Evolutionary conservation across 805 yeast species (phyloP).

Genomic region (Schwanniomyces vanrijiae): DNA sequence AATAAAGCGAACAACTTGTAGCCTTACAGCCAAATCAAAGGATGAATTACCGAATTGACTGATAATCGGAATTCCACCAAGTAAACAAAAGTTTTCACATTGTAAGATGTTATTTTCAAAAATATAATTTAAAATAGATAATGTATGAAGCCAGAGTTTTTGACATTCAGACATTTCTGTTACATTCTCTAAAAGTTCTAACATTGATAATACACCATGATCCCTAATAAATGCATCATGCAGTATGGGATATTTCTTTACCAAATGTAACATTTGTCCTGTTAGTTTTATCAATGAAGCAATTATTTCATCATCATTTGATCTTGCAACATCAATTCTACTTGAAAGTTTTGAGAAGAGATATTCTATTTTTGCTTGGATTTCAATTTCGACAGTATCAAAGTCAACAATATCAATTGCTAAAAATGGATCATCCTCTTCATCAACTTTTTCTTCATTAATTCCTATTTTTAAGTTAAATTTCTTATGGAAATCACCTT

Average conservation of each 20-base stretch:
- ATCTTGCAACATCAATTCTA: slow-evolving; percentile 29
- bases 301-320: slow-evolving; percentile 30
- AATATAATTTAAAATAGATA: slow-evolving; percentile 33
- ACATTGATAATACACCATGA: slow-evolving; percentile 39
- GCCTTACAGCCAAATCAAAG: slow-evolving; percentile 29
- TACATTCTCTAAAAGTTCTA: slow-evolving; percentile 38
- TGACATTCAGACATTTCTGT: slow-evolving; percentile 31
- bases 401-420: slow-evolving; percentile 37
- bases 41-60: slow-evolving; percentile 35
- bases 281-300: slow-evolving; percentile 33
- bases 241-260: slow-evolving; percentile 39
- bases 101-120: slow-evolving; percentile 29
- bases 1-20: slow-evolving; percentile 38
- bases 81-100: slow-evolving; percentile 41
- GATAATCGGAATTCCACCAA: slow-evolving; percentile 44
- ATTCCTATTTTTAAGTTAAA: neutral
- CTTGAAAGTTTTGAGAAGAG: slow-evolving; percentile 30
- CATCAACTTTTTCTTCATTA: slow-evolving; percentile 11
- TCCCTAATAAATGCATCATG: slow-evolving; percentile 40
- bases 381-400: slow-evolving; percentile 42
- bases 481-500: neutral
- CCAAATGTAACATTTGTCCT: slow-evolving; percentile 37
- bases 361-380: slow-evolving; percentile 40
- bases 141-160: slow-evolving; percentile 36
- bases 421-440: slow-evolving; percentile 37